A percentile compares a stretch with the other conserved stretches of the same genome.
These are phyloP conservation scores for Pyricularia grisea DNA, from an alignment of 2,329 filamentous ascomycete genomes.

Conservation along the genomic window DNA sequence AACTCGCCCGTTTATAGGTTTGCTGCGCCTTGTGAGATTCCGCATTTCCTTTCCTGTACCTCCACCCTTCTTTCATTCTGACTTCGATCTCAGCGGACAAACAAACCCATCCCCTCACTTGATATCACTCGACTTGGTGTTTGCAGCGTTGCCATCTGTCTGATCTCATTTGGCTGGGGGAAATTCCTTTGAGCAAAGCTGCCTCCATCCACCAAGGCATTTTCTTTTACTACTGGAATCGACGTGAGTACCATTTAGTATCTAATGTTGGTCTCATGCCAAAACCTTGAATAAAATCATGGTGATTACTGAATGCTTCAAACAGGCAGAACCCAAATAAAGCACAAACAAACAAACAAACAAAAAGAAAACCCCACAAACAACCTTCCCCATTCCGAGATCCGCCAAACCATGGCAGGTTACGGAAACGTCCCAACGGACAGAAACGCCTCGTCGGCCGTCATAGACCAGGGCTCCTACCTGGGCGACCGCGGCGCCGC, in stretches of 20 bases:
- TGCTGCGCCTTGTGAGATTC: not conserved
- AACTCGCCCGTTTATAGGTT: not conserved
- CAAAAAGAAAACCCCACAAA: not conserved
- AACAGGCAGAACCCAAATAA: not conserved
- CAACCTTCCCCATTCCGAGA: no score
- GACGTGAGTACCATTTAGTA: not conserved
- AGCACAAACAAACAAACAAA: not conserved
- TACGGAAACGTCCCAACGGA: slow-evolving; percentile 3
- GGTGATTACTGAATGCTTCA: not conserved
- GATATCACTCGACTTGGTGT: not conserved
- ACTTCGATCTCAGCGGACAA: not conserved
- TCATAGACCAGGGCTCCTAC: slow-evolving; percentile 1
- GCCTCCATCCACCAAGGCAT: not conserved
- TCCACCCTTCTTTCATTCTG: not conserved
- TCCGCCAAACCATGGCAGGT: not conserved
- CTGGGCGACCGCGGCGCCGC: slow-evolving; percentile 1
- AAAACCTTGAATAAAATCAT: not conserved
- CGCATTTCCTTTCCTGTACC: not conserved
- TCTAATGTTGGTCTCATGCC: not conserved
- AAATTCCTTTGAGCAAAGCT: not conserved
- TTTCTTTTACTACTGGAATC: not conserved
- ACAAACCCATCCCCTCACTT: not conserved
- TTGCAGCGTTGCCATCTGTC: not conserved
- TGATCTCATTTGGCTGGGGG: not conserved
- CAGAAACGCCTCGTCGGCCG: not conserved